Conservation (phyloP, 2,329 filamentous ascomycete genomes). For the Sarocladium strictum region DNA sequence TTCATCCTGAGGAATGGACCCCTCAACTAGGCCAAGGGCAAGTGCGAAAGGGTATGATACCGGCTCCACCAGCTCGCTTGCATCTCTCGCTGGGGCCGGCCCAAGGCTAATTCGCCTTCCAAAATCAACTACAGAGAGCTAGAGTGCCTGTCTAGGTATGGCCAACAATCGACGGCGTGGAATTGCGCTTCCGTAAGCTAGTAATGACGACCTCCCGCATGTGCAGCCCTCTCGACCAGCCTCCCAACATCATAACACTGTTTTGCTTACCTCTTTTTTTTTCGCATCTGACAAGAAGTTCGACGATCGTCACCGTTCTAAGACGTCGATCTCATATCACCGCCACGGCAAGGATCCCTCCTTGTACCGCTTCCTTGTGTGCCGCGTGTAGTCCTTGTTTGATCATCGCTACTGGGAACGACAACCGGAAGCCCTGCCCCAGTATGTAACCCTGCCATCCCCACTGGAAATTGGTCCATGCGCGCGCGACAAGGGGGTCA, state of each 20-base stretch:
- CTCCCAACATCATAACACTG: neutral
- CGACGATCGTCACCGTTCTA: neutral
- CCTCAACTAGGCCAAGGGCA: neutral
- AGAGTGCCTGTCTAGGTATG: neutral
- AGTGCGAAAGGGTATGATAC: neutral
- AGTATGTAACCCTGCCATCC: constrained; percentile 6
- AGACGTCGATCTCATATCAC: neutral
- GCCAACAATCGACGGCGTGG: constrained; percentile 3
- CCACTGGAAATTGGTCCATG: constrained; percentile 1
- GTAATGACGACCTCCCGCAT: neutral
- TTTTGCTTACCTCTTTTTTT: neutral
- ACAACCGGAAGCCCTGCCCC: constrained; percentile 7
- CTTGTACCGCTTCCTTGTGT: neutral
- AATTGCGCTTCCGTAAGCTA: neutral
- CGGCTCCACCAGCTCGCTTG: constrained; percentile 3
- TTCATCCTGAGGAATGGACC: neutral
- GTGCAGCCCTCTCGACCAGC: neutral
- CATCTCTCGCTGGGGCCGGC: neutral
- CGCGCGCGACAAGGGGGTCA: constrained; percentile 6
- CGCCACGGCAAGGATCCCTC: neutral
- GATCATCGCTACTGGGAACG: constrained; percentile 4
- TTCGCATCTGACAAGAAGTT: neutral
- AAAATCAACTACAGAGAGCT: constrained; percentile 6
- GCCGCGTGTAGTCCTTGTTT: constrained; percentile 2
- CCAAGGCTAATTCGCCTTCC: constrained; percentile 5